A percentile compares a stretch with the other conserved stretches of the same genome.
Evolutionary conservation across 768 basidiomycete species (phyloP).

Genomic region (Boletellus ananas): DNA sequence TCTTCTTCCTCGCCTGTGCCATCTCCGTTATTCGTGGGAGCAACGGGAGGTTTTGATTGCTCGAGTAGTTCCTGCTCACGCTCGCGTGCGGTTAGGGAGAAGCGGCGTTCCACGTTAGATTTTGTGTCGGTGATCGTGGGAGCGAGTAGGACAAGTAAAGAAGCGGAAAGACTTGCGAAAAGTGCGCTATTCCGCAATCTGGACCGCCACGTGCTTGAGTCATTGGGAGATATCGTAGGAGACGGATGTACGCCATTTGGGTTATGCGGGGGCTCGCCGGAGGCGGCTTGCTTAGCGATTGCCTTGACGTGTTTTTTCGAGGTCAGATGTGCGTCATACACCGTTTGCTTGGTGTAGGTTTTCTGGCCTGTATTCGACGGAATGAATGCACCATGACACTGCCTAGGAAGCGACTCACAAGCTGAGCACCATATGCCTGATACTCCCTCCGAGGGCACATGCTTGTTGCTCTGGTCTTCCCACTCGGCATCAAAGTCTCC

Average conservation of each 20-base stretch:
- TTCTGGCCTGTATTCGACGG: constrained; percentile 69
- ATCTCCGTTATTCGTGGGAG: constrained; percentile 40
- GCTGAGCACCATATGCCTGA: constrained; percentile 91
- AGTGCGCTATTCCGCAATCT: constrained; percentile 65
- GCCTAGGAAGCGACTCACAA: constrained; percentile 52
- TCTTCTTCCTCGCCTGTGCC: constrained; percentile 78
- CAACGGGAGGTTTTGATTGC: constrained; percentile 49
- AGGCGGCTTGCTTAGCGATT: constrained; percentile 61
- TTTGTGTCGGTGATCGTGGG: constrained; percentile 82
- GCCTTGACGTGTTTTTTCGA: constrained; percentile 97
- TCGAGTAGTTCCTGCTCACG: constrained; percentile 92
- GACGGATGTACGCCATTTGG: constrained; percentile 30
- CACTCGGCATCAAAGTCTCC: constrained; percentile 69
- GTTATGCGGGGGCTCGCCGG: constrained; percentile 33
- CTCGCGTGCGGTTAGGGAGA: constrained; percentile 96
- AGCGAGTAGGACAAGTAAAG: constrained; percentile 61
- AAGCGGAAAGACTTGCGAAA: constrained; percentile 64
- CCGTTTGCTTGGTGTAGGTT: constrained; percentile 93
- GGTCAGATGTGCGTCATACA: constrained; percentile 92
- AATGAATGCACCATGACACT: neutral
- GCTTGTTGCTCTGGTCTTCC: constrained; percentile 51
- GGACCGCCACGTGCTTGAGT: constrained; percentile 31
- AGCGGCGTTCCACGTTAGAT: constrained; percentile 92
- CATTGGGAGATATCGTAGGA: constrained; percentile 34
- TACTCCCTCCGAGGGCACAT: constrained; percentile 38